Base-by-base conservation (phyloP, 805 yeast genomes). In the Starmerella etchellsii region DNA sequence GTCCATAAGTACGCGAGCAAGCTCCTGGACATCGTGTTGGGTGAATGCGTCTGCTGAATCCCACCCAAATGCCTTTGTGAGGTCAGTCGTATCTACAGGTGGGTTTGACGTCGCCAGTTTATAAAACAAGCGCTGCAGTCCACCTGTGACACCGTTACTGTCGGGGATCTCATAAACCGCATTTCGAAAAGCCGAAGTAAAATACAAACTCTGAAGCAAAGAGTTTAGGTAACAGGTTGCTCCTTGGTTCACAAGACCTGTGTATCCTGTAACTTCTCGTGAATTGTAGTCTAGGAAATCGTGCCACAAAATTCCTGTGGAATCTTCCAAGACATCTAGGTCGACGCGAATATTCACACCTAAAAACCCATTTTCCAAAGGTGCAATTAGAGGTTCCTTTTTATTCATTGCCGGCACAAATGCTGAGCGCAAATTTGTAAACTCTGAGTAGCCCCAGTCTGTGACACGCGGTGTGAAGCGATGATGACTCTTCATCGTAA, bases 221-320 rank as follows among this genome's bases (percentile, higher is more conserved):
- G 97, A 88, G 59, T 91, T 91, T 56, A 91, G 71, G 61, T 91
- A 91, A 60, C 99, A 91, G 0, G 99, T 91, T 2, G 99, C 99
- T 48, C 98, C 99, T 64, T 91, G 99, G 56, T 91, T 91, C 50
- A 75, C 78, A 47, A 91, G 72, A 1, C 99, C 99, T 8, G 85
- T 94, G 57, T 69, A 85, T 0, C 97, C 96, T 0, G 97, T 83
- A 39, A 66, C 75, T 52, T 76, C 73, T 57, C 85, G 84, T 1
- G 96, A 85, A 60, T 91, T 84, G 61, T 64, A 64, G 54, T 82
- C 80, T 31, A 69, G 47, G 51, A 85, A 84, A 56, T 80, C 81
- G 56, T 84, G 93, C 95, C 96, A 91, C 45, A 91, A 65, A 1
- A 87, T 94, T 2, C 95, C 95, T 0, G 98, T 91, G 19, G 84